Evolutionary conservation across 306 rosid genomes (phyloP).

Genomic region (Vicia villosa): DNA sequence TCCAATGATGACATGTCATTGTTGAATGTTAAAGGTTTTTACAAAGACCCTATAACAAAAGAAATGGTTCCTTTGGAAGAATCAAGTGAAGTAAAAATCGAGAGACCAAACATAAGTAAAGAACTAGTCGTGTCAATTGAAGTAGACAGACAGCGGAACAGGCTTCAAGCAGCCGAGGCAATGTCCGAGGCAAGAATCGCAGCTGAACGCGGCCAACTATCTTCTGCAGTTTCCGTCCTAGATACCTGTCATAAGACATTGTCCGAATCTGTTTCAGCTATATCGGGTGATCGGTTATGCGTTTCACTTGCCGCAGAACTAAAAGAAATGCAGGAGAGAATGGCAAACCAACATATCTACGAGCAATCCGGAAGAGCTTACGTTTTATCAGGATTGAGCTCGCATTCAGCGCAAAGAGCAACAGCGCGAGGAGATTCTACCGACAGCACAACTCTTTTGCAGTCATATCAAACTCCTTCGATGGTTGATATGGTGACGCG

Average conservation of each 20-base stretch:
- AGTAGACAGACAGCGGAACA: slow-evolving; percentile 89
- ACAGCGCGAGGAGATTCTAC: slow-evolving; percentile 91
- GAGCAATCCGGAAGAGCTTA: slow-evolving; percentile 98
- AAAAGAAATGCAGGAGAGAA: slow-evolving; percentile 93
- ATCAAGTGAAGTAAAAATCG: slow-evolving; percentile 64
- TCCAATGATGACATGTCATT: slow-evolving; percentile 64
- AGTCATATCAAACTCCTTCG: slow-evolving; percentile 85
- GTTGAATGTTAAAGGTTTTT: slow-evolving; percentile 59
- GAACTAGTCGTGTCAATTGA: slow-evolving; percentile 66
- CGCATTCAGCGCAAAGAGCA: slow-evolving; percentile 97
- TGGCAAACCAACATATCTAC: slow-evolving; percentile 75
- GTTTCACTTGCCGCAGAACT: slow-evolving; percentile 72
- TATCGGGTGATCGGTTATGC: slow-evolving; percentile 63
- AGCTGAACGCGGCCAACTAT: slow-evolving; percentile 73
- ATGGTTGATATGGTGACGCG: slow-evolving; percentile 93
- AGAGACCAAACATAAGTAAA: slow-evolving; percentile 54
- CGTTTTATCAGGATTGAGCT: slow-evolving; percentile 90
- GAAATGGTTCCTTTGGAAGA: slow-evolving; percentile 63
- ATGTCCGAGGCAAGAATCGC: slow-evolving; percentile 82
- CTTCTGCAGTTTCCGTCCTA: slow-evolving; percentile 77
- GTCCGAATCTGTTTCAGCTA: slow-evolving; percentile 73
- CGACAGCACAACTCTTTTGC: slow-evolving; percentile 71
- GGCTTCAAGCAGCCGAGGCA: slow-evolving; percentile 79
- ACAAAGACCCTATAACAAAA: slow-evolving; percentile 72
- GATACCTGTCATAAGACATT: slow-evolving; percentile 62